Conservation (phyloP, 805 yeast species). For the Candida taoyuanica region DNA sequence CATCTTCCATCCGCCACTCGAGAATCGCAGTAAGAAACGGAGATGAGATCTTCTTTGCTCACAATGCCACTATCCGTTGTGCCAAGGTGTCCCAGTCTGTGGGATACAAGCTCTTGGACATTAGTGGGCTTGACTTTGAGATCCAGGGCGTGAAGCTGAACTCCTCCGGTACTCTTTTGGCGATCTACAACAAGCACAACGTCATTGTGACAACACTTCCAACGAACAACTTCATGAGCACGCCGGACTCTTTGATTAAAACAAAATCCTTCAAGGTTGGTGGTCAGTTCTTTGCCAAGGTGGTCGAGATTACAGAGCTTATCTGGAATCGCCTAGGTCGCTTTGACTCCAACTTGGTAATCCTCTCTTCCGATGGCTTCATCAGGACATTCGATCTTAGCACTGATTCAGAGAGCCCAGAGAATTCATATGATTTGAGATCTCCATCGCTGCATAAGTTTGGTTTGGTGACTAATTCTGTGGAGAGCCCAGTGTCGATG, state of each 20-base stretch:
- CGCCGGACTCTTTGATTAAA: slow-evolving; percentile 1
- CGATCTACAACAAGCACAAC: slow-evolving; percentile 32
- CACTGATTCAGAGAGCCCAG: slow-evolving; percentile 26
- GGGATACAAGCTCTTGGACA: slow-evolving; percentile 13
- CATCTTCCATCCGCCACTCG: slow-evolving; percentile 11
- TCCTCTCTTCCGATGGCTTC: slow-evolving; percentile 32
- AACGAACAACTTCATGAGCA: slow-evolving; percentile 9
- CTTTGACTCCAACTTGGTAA: slow-evolving; percentile 39
- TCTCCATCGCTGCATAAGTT: slow-evolving; percentile 11
- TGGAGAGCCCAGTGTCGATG: slow-evolving; percentile 23
- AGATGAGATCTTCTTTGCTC: slow-evolving; percentile 21
- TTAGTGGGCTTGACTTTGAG: slow-evolving; percentile 24
- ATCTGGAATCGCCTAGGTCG: slow-evolving; percentile 43
- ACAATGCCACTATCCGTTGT: slow-evolving; percentile 17
- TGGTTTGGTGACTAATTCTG: slow-evolving; percentile 21
- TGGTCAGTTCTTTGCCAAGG: slow-evolving; percentile 26
- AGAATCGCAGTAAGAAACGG: slow-evolving; percentile 17
- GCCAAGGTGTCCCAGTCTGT: slow-evolving; percentile 7
- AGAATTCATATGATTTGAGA: slow-evolving; percentile 17
- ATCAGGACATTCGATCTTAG: slow-evolving; percentile 36
- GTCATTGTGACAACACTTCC: slow-evolving; percentile 33
- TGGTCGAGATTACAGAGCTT: slow-evolving; percentile 33
- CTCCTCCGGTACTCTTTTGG: slow-evolving; percentile 38
- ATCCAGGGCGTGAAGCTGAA: slow-evolving; percentile 36
- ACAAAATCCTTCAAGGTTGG: slow-evolving; percentile 26